A percentile compares a stretch with the other conserved stretches of the same genome.
These are phyloP conservation scores for Plasmodium yoelii DNA, from an alignment of 169 alveolate species.

Conservation along the genomic window DNA sequence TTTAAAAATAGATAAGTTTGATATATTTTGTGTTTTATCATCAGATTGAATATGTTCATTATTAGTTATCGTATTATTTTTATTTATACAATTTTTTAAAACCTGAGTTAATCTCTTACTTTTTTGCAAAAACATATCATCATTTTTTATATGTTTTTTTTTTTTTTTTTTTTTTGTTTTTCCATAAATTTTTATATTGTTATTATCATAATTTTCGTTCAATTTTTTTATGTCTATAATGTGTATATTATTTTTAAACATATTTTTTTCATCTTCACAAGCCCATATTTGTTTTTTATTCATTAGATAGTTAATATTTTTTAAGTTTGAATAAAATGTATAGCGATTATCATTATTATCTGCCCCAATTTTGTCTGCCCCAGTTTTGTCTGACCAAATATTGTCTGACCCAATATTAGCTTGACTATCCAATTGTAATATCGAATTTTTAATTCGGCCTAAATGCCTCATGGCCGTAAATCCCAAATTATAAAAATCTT, in stretches of 20 bases:
- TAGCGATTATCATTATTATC: background rate
- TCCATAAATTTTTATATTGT: background rate
- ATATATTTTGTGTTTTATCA: background rate
- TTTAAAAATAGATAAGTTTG: slow-evolving; percentile 5
- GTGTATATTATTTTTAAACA: slow-evolving; percentile 13
- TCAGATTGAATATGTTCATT: background rate
- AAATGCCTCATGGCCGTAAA: slow-evolving; percentile 67
- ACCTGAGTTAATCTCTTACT: background rate
- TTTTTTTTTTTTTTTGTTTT: background rate
- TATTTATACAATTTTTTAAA: background rate
- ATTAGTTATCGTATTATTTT: too few species aligned
- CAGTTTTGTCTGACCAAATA: too few species aligned
- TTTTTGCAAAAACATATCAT: background rate
- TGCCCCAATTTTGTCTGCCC: too few species aligned
- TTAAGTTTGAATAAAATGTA: slow-evolving; percentile 33
- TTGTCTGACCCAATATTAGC: too few species aligned
- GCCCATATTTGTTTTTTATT: background rate
- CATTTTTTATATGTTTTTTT: background rate
- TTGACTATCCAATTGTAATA: background rate
- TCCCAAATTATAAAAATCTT: slow-evolving; percentile 36
- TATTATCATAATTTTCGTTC: background rate
- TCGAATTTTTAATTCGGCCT: slow-evolving; percentile 30
- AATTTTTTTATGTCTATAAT: background rate
- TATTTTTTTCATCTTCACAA: background rate
- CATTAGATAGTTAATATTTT: background rate